Base-by-base conservation (phyloP, 2,329 filamentous ascomycete genomes). In the Colletotrichum tropicicola region DNA sequence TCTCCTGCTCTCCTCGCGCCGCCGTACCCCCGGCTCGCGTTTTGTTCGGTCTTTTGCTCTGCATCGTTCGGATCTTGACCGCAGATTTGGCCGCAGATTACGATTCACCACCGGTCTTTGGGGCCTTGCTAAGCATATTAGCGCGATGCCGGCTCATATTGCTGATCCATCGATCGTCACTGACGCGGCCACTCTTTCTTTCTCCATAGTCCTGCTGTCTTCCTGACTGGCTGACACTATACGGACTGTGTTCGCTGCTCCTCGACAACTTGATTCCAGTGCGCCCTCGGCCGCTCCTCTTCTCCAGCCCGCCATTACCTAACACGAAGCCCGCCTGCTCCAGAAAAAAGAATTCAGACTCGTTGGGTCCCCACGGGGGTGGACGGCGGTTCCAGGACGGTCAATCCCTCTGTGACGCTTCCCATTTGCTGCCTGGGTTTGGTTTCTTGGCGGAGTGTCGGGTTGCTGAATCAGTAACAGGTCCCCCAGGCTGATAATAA, bases 51-150 rank as follows among this genome's bases (percentile, higher is more conserved):
- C 30, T 17, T 5, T n/a, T 21, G 27, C 39, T 17, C 17, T 55
- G 52, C 37, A 45, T 23, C 25, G 28, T 45, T 56, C 53, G 53
- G 53, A 56, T 56, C 43, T 56, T 56, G 53, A 56, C 53, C 53
- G 53, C 53, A 56, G 39, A 47, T 56, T 56, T 56, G 15, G 47
- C 53, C 41, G 53, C 53, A 56, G 43, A 56, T 56, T 56, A 56
- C 53, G 41, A 56, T 56, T 56, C 41, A 21, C 17, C 37, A 30
- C 52, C 13, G n/a, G 15, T n/a, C n/a, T 35, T 17, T 17, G 41
- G 53, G 27, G 25, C 17, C 41, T 54, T 43, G 37, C 51, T 54
- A 30, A 28, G 51, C 51, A 44, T 47, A 56, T 47, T 56, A 39
- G 53, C 43, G 41, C 30, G 28, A 56, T 56, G 53, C 53, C 19